Base-by-base conservation (phyloP, 2,329 filamentous ascomycete species). In the Arthrinium phaeospermum region DNA sequence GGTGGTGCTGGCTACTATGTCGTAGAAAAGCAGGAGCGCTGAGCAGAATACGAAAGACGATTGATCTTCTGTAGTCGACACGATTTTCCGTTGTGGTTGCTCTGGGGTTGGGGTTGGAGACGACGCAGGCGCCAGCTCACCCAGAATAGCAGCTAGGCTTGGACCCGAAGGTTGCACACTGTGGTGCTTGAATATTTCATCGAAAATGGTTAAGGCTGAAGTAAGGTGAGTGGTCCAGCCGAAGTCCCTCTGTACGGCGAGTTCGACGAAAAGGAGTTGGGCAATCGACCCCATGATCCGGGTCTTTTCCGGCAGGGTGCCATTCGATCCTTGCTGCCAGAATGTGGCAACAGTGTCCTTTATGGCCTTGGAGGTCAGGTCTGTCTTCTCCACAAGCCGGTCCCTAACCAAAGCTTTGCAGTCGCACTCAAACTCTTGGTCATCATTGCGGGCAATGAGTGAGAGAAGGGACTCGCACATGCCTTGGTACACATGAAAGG, bases 381-480 rank as follows among this genome's bases (percentile, higher is more conserved):
- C 30, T 12, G 19, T 37, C 27, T 37, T 34, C 7, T 37, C 30
- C 13, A 22, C 53, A 4, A 37, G 53, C 19, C 30, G 30, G 3
- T 61, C 53, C 53, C 6, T 37, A 4, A 37, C 27, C 16, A 61
- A 12, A 22, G 53, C 53, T 6, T 61, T 61, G 30, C 53, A 61
- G 1, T 37, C 7, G 19, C 2, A 34, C 6, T 37, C 14, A 3
- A 57, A 3, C 27, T 14, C 53, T 37, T 61, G 30, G 1, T 7
- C 30, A 8, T 61, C 53, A 3, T 22, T 61, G 7, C 14, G 30
- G 16, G 27, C 16, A 37, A 61, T 22, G 2, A 88, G 81, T 73
- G 84, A 84, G 76, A 89, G 87, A 78, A 90, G 90, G 79, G 89
- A 91, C 1, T 87, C 85, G 1, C 87, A 86, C 34, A 91, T 83